phyloP scores from a whole-genome alignment of 2,329 filamentous ascomycete genomes.

The Stemphylium lycopersici region DNA sequence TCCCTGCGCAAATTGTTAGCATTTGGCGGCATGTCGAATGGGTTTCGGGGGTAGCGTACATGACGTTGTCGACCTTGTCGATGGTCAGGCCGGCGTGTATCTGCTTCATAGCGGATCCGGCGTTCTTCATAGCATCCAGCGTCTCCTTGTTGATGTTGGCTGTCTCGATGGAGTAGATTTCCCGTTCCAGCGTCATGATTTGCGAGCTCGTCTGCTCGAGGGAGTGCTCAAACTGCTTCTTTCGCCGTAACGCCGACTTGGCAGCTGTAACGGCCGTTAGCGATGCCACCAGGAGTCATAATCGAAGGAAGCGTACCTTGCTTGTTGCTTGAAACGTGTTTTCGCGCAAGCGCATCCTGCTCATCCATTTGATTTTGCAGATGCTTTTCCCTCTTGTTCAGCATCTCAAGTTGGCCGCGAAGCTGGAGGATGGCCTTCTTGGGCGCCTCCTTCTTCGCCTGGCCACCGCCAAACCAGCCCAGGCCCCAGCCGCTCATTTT shows the following conservation, averaged over 20 bases:
- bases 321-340: constrained; percentile 89
- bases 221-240: constrained; percentile 92
- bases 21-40: not conserved
- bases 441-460: constrained; percentile 87
- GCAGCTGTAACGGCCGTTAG: constrained; percentile 66
- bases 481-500: constrained; percentile 56
- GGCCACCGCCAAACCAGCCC: constrained; percentile 86
- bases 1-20: constrained; percentile 66
- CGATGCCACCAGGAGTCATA: not conserved
- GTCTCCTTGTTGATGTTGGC: constrained; percentile 99
- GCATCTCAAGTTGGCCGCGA: constrained; percentile 91
- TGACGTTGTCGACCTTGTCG: constrained; percentile 92
- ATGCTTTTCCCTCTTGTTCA: constrained; percentile 94
- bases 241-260: constrained; percentile 86
- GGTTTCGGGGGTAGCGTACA: constrained; percentile 67
- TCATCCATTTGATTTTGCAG: constrained; percentile 91
- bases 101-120: constrained; percentile 85
- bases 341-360: constrained; percentile 85
- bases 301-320: constrained; percentile 70
- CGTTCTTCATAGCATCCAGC: constrained; percentile 89
- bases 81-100: constrained; percentile 91
- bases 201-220: constrained; percentile 89
- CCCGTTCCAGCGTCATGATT: constrained; percentile 89
- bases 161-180: constrained; percentile 96
- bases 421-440: constrained; percentile 95